phyloP scores from a whole-genome alignment of 495 filamentous ascomycete species.

The Podospora pseudopauciseta region DNA sequence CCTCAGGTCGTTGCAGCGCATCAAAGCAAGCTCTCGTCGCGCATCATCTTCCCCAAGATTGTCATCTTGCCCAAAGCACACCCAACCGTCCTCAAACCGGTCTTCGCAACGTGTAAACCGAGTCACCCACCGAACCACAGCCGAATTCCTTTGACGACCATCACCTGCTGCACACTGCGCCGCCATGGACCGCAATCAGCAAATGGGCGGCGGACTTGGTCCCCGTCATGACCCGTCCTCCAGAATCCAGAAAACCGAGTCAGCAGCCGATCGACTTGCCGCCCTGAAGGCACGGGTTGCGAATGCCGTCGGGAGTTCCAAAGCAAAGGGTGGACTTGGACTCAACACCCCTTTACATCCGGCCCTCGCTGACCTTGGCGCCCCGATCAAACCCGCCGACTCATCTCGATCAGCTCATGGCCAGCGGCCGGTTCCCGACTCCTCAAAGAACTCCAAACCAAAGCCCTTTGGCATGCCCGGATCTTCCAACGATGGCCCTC shows the following conservation, averaged over 20 bases:
- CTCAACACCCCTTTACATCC: conserved; percentile 89
- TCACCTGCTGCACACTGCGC: conserved; percentile 6
- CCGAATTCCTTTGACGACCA: not conserved
- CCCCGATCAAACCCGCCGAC: conserved; percentile 51
- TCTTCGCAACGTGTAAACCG: no score
- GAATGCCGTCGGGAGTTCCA: conserved; percentile 61
- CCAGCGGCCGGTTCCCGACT: conserved; percentile 29
- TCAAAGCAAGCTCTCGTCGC: not conserved
- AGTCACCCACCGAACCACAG: not conserved
- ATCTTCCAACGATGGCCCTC: conserved; percentile 34
- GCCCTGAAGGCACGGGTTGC: conserved; percentile 81
- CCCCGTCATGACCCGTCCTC: conserved; percentile 50
- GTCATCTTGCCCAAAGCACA: no score
- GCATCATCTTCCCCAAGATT: not conserved
- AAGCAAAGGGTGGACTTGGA: conserved; percentile 72
- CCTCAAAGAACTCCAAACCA: conserved; percentile 19
- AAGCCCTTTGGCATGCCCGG: conserved; percentile 33
- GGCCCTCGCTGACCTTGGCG: conserved; percentile 69
- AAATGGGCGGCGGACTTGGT: conserved; percentile 46
- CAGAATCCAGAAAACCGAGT: conserved; percentile 50
- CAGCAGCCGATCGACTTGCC: conserved; percentile 53
- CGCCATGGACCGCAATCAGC: conserved; percentile 45
- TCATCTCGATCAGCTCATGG: conserved; percentile 17
- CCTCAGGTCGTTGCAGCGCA: not conserved
- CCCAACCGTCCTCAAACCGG: no score